Conservation (phyloP, 2,329 filamentous ascomycete species). For the Colletotrichum filicis region DNA sequence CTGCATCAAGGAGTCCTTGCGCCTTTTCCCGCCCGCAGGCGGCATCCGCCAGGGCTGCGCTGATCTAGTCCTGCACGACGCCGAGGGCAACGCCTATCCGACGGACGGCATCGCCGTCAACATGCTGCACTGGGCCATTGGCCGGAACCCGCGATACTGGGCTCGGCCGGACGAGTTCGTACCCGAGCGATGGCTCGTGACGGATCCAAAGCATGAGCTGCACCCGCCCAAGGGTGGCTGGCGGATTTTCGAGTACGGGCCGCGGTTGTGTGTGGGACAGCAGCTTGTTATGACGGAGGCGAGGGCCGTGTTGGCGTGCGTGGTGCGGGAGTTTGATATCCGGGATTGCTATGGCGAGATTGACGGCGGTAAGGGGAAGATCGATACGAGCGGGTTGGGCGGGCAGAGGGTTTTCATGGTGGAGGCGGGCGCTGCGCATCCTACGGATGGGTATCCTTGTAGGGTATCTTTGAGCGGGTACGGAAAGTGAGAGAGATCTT, state of each 20-base stretch:
- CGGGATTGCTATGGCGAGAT: constrained; percentile 29
- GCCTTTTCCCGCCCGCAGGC: constrained; percentile 63
- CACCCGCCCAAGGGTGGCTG: constrained; percentile 52
- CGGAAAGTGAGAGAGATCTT: not conserved
- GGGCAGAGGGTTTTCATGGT: constrained; percentile 32
- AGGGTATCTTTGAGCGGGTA: constrained; percentile 20
- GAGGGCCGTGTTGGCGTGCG: constrained; percentile 57
- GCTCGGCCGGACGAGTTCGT: constrained; percentile 55
- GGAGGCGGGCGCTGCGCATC: constrained; percentile 32
- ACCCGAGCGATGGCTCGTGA: constrained; percentile 57
- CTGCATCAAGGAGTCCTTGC: constrained; percentile 65
- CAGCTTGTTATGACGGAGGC: constrained; percentile 59
- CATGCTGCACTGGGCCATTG: constrained; percentile 49
- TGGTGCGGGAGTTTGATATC: constrained; percentile 56
- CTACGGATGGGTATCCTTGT: constrained; percentile 32
- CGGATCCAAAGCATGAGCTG: constrained; percentile 25
- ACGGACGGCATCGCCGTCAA: constrained; percentile 57
- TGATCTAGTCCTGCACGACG: constrained; percentile 54
- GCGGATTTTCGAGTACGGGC: constrained; percentile 62
- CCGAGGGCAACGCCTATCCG: constrained; percentile 54
- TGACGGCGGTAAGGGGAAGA: constrained; percentile 16
- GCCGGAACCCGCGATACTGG: constrained; percentile 54
- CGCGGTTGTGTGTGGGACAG: constrained; percentile 57
- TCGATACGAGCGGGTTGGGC: constrained; percentile 21
- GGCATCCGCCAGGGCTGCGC: constrained; percentile 51